A percentile compares a stretch with the other conserved stretches of the same genome.
Evolutionary conservation across 257 asterid genomes (phyloP).

Genomic region (Solanum pinnatisectum): DNA sequence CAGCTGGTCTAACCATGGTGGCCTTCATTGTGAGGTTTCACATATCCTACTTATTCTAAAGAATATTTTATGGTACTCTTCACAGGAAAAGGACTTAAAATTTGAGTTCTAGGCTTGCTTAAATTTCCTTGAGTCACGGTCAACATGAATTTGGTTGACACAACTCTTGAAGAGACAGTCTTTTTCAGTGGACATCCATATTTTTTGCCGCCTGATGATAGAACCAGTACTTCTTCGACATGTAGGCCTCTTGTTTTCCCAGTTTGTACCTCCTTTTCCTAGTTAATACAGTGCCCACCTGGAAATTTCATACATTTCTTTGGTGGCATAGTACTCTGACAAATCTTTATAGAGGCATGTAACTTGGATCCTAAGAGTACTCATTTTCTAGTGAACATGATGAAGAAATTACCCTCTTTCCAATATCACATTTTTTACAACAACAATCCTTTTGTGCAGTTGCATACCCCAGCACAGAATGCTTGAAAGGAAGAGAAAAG

Average conservation of each 20-base stretch:
- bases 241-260: background rate
- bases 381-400: slow-evolving; percentile 4
- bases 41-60: background rate
- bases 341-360: background rate
- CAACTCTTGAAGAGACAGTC: too few species aligned
- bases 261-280: background rate
- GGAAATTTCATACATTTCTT: background rate
- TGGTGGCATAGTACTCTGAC: background rate
- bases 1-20: too few species aligned
- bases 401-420: background rate
- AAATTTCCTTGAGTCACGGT: too few species aligned
- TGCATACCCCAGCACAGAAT: slow-evolving; percentile 26
- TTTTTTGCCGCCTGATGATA: too few species aligned
- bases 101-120: too few species aligned
- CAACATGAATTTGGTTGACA: too few species aligned
- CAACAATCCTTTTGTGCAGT: slow-evolving; percentile 21
- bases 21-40: background rate
- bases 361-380: background rate
- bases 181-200: too few species aligned
- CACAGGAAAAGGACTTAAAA: too few species aligned
- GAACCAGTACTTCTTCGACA: background rate
- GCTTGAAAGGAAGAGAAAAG: slow-evolving; percentile 21
- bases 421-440: slow-evolving; percentile 29
- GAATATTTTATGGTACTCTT: too few species aligned
- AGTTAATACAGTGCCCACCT: background rate